Evolutionary conservation across 257 asterid genomes (phyloP).

Genomic region (Solanum peruvianum): DNA sequence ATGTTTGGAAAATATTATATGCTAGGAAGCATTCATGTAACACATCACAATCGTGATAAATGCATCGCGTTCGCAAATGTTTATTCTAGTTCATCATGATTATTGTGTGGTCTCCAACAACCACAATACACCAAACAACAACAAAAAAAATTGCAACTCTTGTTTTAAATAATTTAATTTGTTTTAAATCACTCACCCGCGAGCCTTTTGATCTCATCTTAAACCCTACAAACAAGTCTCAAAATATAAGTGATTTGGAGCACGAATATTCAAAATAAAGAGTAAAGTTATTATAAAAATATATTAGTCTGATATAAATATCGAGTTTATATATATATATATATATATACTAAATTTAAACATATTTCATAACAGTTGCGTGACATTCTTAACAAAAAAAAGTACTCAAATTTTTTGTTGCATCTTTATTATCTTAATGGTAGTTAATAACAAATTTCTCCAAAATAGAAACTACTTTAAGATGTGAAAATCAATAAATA

Average conservation of each 20-base stretch:
- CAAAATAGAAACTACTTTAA: background rate
- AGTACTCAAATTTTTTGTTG: background rate
- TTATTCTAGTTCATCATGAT: background rate
- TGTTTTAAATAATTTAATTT: background rate
- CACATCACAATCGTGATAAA: background rate
- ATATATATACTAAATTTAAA: background rate
- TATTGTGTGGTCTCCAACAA: background rate
- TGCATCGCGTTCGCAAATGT: background rate
- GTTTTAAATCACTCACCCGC: background rate
- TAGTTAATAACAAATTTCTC: background rate
- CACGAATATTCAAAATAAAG: background rate
- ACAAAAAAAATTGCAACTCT: background rate
- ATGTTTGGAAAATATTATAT: background rate
- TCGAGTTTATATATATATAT: background rate
- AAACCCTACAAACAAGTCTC: background rate
- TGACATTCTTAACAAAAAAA: background rate
- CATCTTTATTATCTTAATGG: background rate
- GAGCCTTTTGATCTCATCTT: background rate
- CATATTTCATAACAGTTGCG: background rate
- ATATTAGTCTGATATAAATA: background rate
- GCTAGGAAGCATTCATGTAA: background rate
- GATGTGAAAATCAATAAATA: background rate
- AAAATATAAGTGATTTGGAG: background rate
- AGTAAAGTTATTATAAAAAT: background rate
- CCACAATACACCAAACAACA: background rate